Percentiles rank a stretch among this genome's conserved stretches.
These are phyloP conservation scores for Russula virescens DNA, from an alignment of 768 basidiomycete species.

Conservation along the genomic window DNA sequence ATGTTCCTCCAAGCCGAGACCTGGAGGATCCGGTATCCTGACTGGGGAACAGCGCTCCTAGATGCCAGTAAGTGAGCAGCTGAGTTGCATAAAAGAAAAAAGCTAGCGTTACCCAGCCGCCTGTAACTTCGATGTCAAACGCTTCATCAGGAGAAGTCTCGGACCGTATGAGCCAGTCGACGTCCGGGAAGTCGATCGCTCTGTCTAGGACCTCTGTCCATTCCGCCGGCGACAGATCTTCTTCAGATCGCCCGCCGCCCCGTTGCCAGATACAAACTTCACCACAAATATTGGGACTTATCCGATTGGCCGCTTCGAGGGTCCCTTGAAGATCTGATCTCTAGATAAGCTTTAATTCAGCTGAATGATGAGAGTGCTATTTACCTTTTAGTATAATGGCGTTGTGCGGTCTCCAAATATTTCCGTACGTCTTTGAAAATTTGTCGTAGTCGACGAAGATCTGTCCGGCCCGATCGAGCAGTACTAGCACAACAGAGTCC, in stretches of 20 bases:
- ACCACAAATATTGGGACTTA: slow-evolving; percentile 2
- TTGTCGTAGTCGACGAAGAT: slow-evolving; percentile 20
- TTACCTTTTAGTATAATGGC: slow-evolving; percentile 18
- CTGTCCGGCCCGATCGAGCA: slow-evolving; percentile 16
- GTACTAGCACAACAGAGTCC: slow-evolving; percentile 14
- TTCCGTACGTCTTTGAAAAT: slow-evolving; percentile 19
- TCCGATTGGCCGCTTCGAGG: slow-evolving; percentile 11
- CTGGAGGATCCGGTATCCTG: background rate
- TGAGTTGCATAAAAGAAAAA: background rate
- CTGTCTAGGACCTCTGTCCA: slow-evolving; percentile 16
- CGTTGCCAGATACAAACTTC: slow-evolving; percentile 22
- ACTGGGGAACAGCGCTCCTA: slow-evolving; percentile 19
- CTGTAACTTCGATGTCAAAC: slow-evolving; percentile 20
- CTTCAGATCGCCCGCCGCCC: slow-evolving; percentile 3
- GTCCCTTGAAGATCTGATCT: slow-evolving; percentile 19
- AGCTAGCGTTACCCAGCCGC: slow-evolving; percentile 12
- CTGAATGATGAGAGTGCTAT: background rate
- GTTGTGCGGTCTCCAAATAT: slow-evolving; percentile 17
- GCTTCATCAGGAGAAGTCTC: slow-evolving; percentile 18
- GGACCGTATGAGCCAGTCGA: slow-evolving; percentile 21
- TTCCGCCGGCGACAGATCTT: slow-evolving; percentile 8
- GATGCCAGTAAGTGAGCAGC: background rate
- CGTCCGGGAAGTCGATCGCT: slow-evolving; percentile 11
- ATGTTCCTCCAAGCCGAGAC: background rate
- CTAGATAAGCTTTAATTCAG: background rate